A percentile compares a stretch with the other conserved stretches of the same genome.
phyloP scores from a whole-genome alignment of 73 alveolate species.

The Tetrahymena malaccensis region DNA sequence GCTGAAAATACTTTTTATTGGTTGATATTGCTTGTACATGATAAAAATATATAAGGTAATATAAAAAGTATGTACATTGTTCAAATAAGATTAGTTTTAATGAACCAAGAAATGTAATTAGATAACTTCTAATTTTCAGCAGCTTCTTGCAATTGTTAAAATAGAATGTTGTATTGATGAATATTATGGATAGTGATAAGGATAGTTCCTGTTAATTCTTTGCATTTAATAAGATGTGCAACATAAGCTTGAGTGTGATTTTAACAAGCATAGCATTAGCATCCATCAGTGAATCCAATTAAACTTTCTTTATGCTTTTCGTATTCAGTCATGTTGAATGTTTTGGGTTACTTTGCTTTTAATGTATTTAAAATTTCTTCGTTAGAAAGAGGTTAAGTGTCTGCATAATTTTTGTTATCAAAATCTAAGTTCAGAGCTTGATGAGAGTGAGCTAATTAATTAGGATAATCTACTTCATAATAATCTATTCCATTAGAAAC shows the following conservation, averaged over 20 bases:
- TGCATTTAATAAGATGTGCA: not conserved
- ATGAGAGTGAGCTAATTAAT: not conserved
- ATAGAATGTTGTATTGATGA: not conserved
- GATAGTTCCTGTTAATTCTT: not conserved
- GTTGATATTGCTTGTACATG: no score
- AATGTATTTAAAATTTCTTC: not conserved
- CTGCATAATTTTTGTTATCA: not conserved
- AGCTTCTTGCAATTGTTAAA: not conserved
- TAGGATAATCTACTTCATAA: not conserved
- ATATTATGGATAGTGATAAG: not conserved
- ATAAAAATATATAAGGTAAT: not conserved
- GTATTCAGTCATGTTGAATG: not conserved
- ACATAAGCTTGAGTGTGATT: not conserved
- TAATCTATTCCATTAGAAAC: not conserved
- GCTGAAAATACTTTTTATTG: no score
- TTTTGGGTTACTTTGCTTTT: not conserved
- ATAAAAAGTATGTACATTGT: not conserved
- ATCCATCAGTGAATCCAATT: not conserved
- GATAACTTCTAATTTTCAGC: not conserved
- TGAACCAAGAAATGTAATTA: not conserved
- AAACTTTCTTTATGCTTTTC: not conserved
- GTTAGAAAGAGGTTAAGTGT: not conserved
- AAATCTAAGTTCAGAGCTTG: not conserved
- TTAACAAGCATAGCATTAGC: not conserved
- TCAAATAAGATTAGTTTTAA: not conserved